These are phyloP conservation scores for Pseudoperonospora humuli DNA, from an alignment of 352 stramenopile species.

Conservation along the genomic window DNA sequence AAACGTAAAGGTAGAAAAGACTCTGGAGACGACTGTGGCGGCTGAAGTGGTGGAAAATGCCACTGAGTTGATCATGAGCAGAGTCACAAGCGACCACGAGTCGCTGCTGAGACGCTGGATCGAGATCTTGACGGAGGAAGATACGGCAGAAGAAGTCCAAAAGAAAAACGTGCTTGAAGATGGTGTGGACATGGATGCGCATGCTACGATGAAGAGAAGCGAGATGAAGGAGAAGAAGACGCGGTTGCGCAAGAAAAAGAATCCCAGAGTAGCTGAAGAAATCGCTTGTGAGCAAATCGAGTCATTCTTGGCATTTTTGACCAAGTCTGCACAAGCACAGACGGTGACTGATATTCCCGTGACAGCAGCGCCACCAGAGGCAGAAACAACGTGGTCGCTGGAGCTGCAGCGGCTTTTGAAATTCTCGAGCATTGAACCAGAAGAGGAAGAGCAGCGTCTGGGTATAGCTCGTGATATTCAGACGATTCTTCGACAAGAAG, in stretches of 20 bases:
- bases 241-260: constrained; percentile 25
- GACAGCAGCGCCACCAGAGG: constrained; percentile 1
- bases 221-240: constrained; percentile 29
- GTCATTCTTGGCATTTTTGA: constrained; percentile 50
- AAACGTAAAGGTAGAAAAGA: constrained; percentile 19
- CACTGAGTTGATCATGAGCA: constrained; percentile 58
- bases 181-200: constrained; percentile 1
- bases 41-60: constrained; percentile 54
- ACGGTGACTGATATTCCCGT: constrained; percentile 1
- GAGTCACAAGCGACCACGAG: constrained; percentile 27
- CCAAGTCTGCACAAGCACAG: constrained; percentile 11
- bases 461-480: constrained; percentile 39
- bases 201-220: constrained; percentile 11
- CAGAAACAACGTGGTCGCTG: constrained; percentile 13
- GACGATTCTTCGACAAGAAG: constrained; percentile 28
- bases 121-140: constrained; percentile 25
- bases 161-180: constrained; percentile 2
- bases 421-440: constrained; percentile 32
- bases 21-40: constrained; percentile 33
- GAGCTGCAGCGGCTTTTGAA: constrained; percentile 40
- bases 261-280: constrained; percentile 17
- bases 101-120: constrained; percentile 37
- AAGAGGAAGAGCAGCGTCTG: constrained; percentile 36
- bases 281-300: constrained; percentile 34
- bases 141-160: constrained; percentile 17